Evolutionary conservation across 768 basidiomycete species (phyloP).

Genomic region (Xerocomellus chrysenteron): DNA sequence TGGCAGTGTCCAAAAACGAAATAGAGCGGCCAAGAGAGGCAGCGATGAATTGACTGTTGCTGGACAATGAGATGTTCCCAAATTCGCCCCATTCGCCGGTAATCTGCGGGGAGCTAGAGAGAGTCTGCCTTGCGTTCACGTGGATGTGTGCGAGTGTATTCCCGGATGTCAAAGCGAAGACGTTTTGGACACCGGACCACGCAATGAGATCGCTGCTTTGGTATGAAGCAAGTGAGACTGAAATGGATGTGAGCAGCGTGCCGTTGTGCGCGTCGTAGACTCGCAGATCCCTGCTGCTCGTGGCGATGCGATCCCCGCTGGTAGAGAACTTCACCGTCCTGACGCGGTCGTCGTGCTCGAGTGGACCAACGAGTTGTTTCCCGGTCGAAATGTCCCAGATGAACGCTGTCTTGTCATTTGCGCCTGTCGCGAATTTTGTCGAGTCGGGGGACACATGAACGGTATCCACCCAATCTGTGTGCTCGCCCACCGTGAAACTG

Average conservation of each 20-base stretch:
- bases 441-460: not conserved
- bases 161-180: not conserved
- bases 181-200: not conserved
- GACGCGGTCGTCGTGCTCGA: not conserved
- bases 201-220: not conserved
- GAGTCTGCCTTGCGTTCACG: not conserved
- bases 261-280: not conserved
- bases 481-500: not conserved
- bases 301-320: not conserved
- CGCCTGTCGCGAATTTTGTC: slow-evolving; percentile 1
- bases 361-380: slow-evolving; percentile 4
- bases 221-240: not conserved
- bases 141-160: not conserved
- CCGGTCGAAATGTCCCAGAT: slow-evolving; percentile 8
- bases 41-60: not conserved
- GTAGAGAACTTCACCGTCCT: slow-evolving; percentile 9
- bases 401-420: not conserved
- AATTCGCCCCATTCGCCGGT: not conserved
- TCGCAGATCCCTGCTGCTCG: not conserved
- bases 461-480: slow-evolving; percentile 1
- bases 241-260: not conserved
- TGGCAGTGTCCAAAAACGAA: not conserved
- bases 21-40: not conserved
- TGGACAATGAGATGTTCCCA: not conserved
- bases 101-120: not conserved